These are phyloP conservation scores for Phytopythium helicoides DNA, from an alignment of 352 stramenopile genomes.

Conservation along the genomic window DNA sequence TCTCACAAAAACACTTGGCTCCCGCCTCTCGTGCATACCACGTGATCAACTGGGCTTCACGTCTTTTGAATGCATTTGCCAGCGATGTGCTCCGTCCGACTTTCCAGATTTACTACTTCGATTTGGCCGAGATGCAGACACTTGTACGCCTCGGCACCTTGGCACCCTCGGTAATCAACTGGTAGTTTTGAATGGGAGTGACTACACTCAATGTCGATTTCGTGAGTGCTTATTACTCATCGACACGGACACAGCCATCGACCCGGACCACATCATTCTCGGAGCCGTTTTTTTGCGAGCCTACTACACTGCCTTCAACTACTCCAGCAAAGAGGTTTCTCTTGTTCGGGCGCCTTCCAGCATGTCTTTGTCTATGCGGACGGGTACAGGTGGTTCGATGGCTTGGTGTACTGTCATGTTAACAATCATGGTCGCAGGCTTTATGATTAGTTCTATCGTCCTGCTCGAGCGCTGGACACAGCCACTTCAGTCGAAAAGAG, in stretches of 20 bases:
- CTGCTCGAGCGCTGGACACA: no score
- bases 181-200: not conserved
- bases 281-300: conserved; percentile 2
- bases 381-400: no score
- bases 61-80: conserved; percentile 1
- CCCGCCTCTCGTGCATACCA: not conserved
- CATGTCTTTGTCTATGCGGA: no score
- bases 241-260: not conserved
- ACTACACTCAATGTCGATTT: not conserved
- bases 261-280: not conserved
- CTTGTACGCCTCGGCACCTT: no score
- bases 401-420: no score
- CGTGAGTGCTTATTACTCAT: not conserved
- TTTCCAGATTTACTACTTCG: not conserved
- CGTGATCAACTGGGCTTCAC: not conserved
- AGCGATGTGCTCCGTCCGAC: not conserved
- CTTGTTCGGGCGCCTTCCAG: not conserved
- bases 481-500: no score
- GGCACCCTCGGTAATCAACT: not conserved
- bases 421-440: no score
- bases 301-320: conserved; percentile 5
- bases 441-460: no score
- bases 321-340: not conserved
- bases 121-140: no score
- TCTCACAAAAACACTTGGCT: not conserved